Base-by-base conservation (phyloP, 2,329 filamentous ascomycete genomes). In the Colletotrichum sp. region DNA sequence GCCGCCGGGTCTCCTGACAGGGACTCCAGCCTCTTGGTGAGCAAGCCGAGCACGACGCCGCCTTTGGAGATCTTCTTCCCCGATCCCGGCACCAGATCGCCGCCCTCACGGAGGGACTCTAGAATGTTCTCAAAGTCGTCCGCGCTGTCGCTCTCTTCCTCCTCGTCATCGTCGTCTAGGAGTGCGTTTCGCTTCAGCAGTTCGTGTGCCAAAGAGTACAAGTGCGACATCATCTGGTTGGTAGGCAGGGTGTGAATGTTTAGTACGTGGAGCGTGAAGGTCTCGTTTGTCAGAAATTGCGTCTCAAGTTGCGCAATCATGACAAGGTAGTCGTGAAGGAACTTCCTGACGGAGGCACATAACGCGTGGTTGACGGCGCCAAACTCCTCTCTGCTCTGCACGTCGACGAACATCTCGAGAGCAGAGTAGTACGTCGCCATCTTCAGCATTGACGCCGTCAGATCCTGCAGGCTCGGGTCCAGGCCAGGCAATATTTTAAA, bases 1-100 rank as follows among this genome's bases (percentile, higher is more conserved):
- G 97, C 96, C 1, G 95, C 94, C 6, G 97, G 97, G 82, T 99
- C 97, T 61, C 97, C 97, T 2, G 96, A 97, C 92, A 98, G 96
- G 16, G 94, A 93, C 79, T 97, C 94, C 10, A 98, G 87, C 66
- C 96, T 91, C 81, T 93, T 94, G 3, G 96, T 98, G 71, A 99
- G 91, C 34, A 98, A 86, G 1, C 95, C 94, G 3, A 99, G 89
- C n/a, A 98, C 95, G 77, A 96, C 94, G 4, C 97, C 97, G n/a
- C 97, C 97, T 86, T 98, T 98, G 88, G 95, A 98, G 36, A 98
- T 93, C 83, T 96, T 98, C 85, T 98, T 97, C 60, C 92, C 93
- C 1, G 94, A 92, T 5, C 94, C 94, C 1, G 94, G 93, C 16
- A 93, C 90, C 32, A 98, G 88, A 78, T 98, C 95, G 18, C 95